Percentiles rank a stretch among this genome's conserved stretches.
phyloP scores from a whole-genome alignment of 345 rosid genomes.

The Pugionium dolabratum region DNA sequence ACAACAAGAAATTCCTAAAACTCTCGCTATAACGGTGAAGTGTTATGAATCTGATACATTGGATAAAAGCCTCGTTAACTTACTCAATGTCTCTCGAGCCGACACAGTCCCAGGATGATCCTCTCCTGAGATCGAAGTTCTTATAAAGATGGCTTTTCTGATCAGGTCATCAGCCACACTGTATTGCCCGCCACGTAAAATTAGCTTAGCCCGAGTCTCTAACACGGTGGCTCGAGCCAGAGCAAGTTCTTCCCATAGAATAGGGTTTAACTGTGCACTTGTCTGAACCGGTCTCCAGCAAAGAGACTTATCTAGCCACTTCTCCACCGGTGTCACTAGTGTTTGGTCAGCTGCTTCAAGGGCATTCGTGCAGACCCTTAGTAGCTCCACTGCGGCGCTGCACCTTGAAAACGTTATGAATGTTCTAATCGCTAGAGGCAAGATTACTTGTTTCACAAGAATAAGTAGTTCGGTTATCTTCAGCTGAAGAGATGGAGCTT shows the following conservation, averaged over 20 bases:
- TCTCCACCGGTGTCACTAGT: constrained; percentile 81
- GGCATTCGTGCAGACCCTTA: constrained; percentile 81
- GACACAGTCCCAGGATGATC: constrained; percentile 80
- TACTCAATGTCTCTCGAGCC: constrained; percentile 80
- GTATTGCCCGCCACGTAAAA: constrained; percentile 82
- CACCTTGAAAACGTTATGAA: constrained; percentile 83
- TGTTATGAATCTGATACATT: constrained; percentile 61
- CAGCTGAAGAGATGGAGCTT: constrained; percentile 61
- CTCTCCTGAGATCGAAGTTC: constrained; percentile 86
- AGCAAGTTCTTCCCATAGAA: constrained; percentile 92
- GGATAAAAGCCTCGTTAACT: constrained; percentile 78
- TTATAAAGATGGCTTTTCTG: constrained; percentile 79
- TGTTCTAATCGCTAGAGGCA: constrained; percentile 76
- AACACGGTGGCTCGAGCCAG: constrained; percentile 80
- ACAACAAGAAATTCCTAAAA: constrained; percentile 38
- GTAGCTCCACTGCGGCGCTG: constrained; percentile 76
- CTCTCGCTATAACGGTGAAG: constrained; percentile 46
- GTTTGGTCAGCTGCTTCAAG: constrained; percentile 85
- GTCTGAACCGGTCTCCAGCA: constrained; percentile 92
- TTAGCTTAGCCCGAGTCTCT: constrained; percentile 87
- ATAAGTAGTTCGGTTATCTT: constrained; percentile 64
- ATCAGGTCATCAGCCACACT: constrained; percentile 85
- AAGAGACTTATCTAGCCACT: constrained; percentile 78
- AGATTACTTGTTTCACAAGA: constrained; percentile 60
- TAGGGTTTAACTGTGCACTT: constrained; percentile 84